These are phyloP conservation scores for Leptosphaerulina australis DNA, from an alignment of 2,329 filamentous ascomycete genomes.

Conservation along the genomic window DNA sequence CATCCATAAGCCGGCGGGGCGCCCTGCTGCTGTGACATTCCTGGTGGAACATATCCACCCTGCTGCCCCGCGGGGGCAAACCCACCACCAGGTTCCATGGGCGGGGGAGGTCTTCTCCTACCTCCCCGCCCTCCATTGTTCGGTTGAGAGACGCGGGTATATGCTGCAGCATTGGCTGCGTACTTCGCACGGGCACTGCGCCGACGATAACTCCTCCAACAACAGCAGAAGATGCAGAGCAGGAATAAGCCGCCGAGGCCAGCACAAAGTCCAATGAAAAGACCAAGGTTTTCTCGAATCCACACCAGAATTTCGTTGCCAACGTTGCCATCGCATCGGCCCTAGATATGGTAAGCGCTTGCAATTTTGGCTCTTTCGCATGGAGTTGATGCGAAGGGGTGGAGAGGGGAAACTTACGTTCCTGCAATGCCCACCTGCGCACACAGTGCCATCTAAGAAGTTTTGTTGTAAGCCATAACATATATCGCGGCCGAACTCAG, in stretches of 20 bases:
- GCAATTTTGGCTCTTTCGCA: too few species aligned
- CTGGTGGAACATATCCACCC: background rate
- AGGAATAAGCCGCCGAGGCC: constrained; percentile 73
- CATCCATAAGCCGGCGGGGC: constrained; percentile 10
- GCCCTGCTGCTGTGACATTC: background rate
- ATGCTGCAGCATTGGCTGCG: constrained; percentile 20
- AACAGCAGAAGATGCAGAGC: constrained; percentile 71
- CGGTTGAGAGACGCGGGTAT: constrained; percentile 8
- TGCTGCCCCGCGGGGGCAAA: background rate
- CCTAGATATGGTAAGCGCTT: constrained; percentile 56
- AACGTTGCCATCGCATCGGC: constrained; percentile 75
- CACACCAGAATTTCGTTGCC: constrained; percentile 74
- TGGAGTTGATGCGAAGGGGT: too few species aligned
- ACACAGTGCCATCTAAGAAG: constrained; percentile 90
- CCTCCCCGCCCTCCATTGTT: background rate
- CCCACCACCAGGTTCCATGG: too few species aligned
- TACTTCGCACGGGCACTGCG: constrained; percentile 32
- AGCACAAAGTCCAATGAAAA: constrained; percentile 79
- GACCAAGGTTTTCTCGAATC: constrained; percentile 75
- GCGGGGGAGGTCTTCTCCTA: background rate
- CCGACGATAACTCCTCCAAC: constrained; percentile 59
- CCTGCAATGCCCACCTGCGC: constrained; percentile 75
- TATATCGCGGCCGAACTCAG: constrained; percentile 66
- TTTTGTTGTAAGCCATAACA: constrained; percentile 85
- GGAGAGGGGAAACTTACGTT: constrained; percentile 62